Evolutionary conservation across 495 filamentous ascomycete species (phyloP).

Genomic region (Aspergillus affinis): DNA sequence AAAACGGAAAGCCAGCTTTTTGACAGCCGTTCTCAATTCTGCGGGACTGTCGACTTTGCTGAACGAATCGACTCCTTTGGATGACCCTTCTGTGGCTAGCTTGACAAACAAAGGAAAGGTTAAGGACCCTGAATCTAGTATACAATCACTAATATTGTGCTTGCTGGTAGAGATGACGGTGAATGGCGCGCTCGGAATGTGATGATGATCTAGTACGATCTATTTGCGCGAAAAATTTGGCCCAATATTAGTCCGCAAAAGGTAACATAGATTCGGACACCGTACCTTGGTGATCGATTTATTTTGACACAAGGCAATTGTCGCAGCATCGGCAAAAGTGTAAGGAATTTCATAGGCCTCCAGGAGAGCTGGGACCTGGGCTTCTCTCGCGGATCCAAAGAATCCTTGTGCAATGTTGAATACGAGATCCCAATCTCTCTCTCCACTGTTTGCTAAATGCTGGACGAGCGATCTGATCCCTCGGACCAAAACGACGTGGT

Average conservation of each 20-base stretch:
- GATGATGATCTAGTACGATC: conserved; percentile 20
- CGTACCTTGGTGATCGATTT: conserved; percentile 29
- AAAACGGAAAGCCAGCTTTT: conserved; percentile 13
- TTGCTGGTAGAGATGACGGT: conserved; percentile 4
- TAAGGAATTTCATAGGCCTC: conserved; percentile 29
- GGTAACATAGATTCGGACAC: background rate
- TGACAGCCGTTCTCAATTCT: conserved; percentile 11
- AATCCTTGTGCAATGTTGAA: conserved; percentile 26
- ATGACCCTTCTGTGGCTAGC: conserved; percentile 18
- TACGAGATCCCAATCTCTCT: conserved; percentile 22
- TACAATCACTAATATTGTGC: background rate
- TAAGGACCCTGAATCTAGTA: too few species aligned
- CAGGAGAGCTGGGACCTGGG: conserved; percentile 25
- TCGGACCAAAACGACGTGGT: conserved; percentile 12
- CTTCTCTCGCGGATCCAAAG: conserved; percentile 24
- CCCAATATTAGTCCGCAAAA: background rate
- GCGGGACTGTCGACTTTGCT: conserved; percentile 20
- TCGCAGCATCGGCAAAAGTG: conserved; percentile 27
- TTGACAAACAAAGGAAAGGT: conserved; percentile 25
- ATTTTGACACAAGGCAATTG: conserved; percentile 24
- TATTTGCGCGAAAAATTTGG: background rate
- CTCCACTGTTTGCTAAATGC: conserved; percentile 11
- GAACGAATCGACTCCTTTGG: conserved; percentile 17
- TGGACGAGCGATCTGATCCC: conserved; percentile 19
- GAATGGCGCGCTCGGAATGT: conserved; percentile 24